A percentile compares a stretch with the other conserved stretches of the same genome.
phyloP scores from a whole-genome alignment of 768 basidiomycete species.

The Auriculariales sp. region DNA sequence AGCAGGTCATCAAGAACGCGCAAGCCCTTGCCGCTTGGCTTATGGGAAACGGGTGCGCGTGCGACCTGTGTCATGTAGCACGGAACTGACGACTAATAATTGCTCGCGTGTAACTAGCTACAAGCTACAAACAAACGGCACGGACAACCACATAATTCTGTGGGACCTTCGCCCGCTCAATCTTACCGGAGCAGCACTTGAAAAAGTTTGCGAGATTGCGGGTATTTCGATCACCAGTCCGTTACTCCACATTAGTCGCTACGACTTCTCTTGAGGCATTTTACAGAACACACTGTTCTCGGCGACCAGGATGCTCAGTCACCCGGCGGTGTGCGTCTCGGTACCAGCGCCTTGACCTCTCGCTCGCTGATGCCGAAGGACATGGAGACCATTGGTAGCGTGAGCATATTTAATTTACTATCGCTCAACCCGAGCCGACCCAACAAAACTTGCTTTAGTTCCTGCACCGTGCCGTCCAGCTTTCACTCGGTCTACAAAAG shows the following conservation, averaged over 20 bases:
- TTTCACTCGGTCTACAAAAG: conserved; percentile 78
- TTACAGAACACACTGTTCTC: conserved; percentile 83
- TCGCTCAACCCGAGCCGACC: no score
- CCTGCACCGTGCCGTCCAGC: conserved; percentile 88
- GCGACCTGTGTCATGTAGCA: no score
- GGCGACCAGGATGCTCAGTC: conserved; percentile 81
- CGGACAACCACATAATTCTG: conserved; percentile 93
- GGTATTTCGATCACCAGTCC: conserved; percentile 92
- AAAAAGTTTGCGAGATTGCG: conserved; percentile 93
- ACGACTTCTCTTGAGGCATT: neutral
- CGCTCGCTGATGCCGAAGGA: conserved; percentile 84
- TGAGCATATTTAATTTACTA: no score
- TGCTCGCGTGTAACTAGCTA: no score
- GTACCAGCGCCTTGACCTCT: conserved; percentile 81
- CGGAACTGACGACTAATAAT: no score
- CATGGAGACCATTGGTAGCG: conserved; percentile 73
- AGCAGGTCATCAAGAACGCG: conserved; percentile 88
- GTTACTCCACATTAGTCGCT: no score
- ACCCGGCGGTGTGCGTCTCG: conserved; percentile 94
- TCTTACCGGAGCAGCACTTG: conserved; percentile 94
- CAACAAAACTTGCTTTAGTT: no score
- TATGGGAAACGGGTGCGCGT: conserved; percentile 51
- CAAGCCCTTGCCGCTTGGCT: conserved; percentile 60
- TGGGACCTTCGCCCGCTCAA: conserved; percentile 95
- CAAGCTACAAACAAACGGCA: conserved; percentile 92